Evolutionary conservation across 129 eudicot genomes (phyloP).

Genomic region (Tagetes patula): DNA sequence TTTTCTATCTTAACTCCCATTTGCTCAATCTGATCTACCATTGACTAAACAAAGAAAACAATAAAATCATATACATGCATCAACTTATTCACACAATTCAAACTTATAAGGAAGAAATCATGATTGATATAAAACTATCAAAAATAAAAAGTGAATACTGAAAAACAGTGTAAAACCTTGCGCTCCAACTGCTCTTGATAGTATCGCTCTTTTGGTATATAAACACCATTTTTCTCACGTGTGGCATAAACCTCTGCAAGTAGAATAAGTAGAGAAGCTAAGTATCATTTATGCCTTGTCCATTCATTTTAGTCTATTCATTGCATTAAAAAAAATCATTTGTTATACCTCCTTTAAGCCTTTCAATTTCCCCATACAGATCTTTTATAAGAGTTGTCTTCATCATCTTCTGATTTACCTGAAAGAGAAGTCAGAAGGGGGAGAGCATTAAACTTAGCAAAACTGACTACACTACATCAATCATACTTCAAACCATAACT

Average conservation of each 20-base stretch:
- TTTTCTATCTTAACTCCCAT: conserved; percentile 76
- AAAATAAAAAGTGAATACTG: background rate
- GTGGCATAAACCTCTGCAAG: conserved; percentile 87
- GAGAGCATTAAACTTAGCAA: background rate
- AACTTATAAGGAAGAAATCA: background rate
- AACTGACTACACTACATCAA: background rate
- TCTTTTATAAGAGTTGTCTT: conserved; percentile 91
- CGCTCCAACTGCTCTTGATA: conserved; percentile 88
- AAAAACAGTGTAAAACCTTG: conserved; percentile 50
- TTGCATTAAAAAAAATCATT: background rate
- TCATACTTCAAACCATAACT: background rate
- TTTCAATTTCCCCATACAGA: conserved; percentile 91
- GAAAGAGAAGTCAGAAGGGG: background rate
- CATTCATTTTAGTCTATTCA: background rate
- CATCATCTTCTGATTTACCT: conserved; percentile 99
- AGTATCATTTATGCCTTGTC: background rate
- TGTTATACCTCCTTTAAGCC: conserved; percentile 77
- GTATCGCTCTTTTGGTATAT: conserved; percentile 93
- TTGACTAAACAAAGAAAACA: conserved; percentile 55
- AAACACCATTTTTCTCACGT: conserved; percentile 97
- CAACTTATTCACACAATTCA: background rate
- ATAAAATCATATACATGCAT: background rate
- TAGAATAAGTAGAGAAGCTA: conserved; percentile 4
- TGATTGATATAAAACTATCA: background rate
- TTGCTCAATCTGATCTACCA: conserved; percentile 90